Evolutionary conservation across 2,329 filamentous ascomycete genomes (phyloP).

Genomic region (Emmonsiellopsis sp.): DNA sequence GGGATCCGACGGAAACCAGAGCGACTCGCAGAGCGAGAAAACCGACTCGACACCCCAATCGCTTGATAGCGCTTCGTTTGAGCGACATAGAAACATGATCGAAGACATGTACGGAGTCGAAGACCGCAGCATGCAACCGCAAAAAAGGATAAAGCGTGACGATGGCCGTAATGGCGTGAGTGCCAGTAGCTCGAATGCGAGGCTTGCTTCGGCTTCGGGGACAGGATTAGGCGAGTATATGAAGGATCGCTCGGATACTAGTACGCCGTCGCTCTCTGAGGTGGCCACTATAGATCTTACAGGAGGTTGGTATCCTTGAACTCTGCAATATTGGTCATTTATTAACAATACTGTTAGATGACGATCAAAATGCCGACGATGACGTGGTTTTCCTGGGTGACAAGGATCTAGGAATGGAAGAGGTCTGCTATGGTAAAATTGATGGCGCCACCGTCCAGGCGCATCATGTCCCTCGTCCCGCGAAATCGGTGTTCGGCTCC

Average conservation of each 20-base stretch:
- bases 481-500: slow-evolving; percentile 54
- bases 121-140: slow-evolving; percentile 50
- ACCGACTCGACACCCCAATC: background rate
- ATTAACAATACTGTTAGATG: slow-evolving; percentile 5
- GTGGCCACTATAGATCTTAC: slow-evolving; percentile 38
- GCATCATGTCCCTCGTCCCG: slow-evolving; percentile 44
- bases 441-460: slow-evolving; percentile 59
- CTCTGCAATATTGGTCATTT: background rate
- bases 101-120: slow-evolving; percentile 69
- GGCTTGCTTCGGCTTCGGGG: slow-evolving; percentile 40
- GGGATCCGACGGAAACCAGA: background rate
- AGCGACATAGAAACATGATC: slow-evolving; percentile 40
- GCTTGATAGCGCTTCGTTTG: background rate
- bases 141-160: slow-evolving; percentile 55
- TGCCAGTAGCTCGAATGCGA: slow-evolving; percentile 25
- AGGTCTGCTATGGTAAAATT: slow-evolving; percentile 74
- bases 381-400: slow-evolving; percentile 40
- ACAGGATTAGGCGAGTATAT: slow-evolving; percentile 57
- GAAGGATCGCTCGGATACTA: slow-evolving; percentile 46
- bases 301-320: slow-evolving; percentile 16
- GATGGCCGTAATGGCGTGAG: slow-evolving; percentile 37
- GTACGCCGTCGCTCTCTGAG: slow-evolving; percentile 40
- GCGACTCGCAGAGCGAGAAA: background rate
- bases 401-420: slow-evolving; percentile 53
- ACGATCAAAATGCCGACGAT: slow-evolving; percentile 29